Base-by-base conservation (phyloP, 306 rosid genomes). In the Elaeagnus macrophylla region DNA sequence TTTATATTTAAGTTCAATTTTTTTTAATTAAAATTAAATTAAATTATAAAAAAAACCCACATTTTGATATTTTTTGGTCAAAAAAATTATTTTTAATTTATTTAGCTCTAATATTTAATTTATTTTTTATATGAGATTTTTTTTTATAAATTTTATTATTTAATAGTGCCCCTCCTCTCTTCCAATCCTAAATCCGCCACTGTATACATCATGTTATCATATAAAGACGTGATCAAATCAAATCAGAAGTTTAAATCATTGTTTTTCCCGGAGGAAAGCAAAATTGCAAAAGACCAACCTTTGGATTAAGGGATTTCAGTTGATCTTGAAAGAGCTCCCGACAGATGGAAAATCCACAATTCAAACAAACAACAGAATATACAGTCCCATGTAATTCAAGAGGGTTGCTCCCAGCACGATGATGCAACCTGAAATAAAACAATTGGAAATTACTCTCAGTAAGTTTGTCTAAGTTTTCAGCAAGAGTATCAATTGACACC, bases 301-400 rank as follows among this genome's bases (percentile, higher is more conserved):
- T 86, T 61, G 90, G 84, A 68, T 90, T 86, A 54, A 90, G 84
- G 78, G 65, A 66, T 79, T 86, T 90, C 76, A 90, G 66, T 71
- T 86, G 79, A 66, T 90, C 88, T 70, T 90, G 97, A 81, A 90
- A 90, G 44, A 63, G 60, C 72, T 67, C 67, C 59, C 97, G 86
- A 54, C 66, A 62, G 48, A 76, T 60, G 53, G 97, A 86, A 75
- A 78, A 80, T 47, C 86, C 81, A 53, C 95, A 90, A 48, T 81
- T 77, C 68, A 77, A 48, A 77, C 97, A 90, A 54, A 74, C 59
- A 51, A 86, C 95, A 47, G 83, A 67, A 66, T 90, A 86, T 41
- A 90, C 97, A 69, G 95, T 90, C 47, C 97, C 97, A 78, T 90
- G 97, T 69, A 90, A 54, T 69, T 90, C 97, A 56, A 90, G 80